Conservation (phyloP, 2,329 filamentous ascomycete genomes). For the Verticillium longisporum region DNA sequence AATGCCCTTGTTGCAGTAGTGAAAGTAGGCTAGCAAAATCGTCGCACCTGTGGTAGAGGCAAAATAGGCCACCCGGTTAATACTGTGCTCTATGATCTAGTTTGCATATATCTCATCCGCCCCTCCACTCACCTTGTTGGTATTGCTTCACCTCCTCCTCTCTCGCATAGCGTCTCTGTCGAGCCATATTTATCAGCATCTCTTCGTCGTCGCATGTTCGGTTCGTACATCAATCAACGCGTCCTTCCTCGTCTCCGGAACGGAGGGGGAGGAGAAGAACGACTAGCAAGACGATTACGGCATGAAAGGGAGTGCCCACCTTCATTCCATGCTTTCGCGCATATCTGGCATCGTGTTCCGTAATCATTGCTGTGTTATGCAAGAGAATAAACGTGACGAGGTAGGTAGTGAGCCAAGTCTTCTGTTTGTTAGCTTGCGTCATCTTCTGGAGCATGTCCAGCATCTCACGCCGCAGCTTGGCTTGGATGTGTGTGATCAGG, state of each 20-base stretch:
- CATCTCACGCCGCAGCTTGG: conserved; percentile 43
- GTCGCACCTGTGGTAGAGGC: conserved; percentile 40
- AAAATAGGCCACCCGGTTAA: neutral
- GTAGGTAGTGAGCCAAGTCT: conserved; percentile 54
- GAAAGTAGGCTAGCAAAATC: conserved; percentile 55
- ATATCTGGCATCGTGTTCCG: conserved; percentile 52
- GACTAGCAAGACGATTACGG: neutral
- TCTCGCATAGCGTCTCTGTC: conserved; percentile 48
- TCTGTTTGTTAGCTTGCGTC: conserved; percentile 49
- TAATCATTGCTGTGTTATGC: conserved; percentile 57
- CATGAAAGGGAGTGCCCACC: conserved; percentile 2
- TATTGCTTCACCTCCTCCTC: conserved; percentile 53
- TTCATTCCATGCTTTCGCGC: conserved; percentile 53
- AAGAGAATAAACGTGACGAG: conserved; percentile 55
- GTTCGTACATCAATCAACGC: neutral
- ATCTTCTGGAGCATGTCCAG: conserved; percentile 52
- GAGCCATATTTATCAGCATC: conserved; percentile 1
- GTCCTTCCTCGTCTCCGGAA: conserved; percentile 4
- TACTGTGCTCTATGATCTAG: neutral
- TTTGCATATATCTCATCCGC: neutral
- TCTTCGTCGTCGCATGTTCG: neutral
- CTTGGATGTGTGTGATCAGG: conserved; percentile 53
- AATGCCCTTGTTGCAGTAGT: conserved; percentile 57
- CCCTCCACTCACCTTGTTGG: conserved; percentile 39
- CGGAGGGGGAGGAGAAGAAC: neutral